A percentile compares a stretch with the other conserved stretches of the same genome.
Evolutionary conservation across 441 rosid genomes (phyloP).

Genomic region (Heliophila coronopifolia): DNA sequence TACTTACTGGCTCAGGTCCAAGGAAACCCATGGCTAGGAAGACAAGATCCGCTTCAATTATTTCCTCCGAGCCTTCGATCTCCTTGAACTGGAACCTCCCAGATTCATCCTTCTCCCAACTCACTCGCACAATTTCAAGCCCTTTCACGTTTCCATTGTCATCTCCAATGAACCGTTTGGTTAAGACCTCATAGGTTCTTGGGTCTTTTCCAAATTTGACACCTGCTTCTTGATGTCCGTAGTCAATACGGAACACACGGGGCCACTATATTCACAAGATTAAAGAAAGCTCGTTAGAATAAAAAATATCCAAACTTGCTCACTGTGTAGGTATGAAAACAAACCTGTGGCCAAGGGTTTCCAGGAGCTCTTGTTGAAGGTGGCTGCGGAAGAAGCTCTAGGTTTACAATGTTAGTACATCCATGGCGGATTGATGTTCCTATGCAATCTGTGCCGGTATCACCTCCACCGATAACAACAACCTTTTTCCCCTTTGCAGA

Average conservation of each 20-base stretch:
- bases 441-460: constrained; percentile 99
- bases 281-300: background rate
- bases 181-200: constrained; percentile 82
- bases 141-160: constrained; percentile 79
- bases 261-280: constrained; percentile 73
- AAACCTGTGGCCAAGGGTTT: constrained; percentile 99
- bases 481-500: constrained; percentile 89
- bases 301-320: background rate
- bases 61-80: constrained; percentile 79
- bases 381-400: constrained; percentile 95
- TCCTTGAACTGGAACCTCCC: constrained; percentile 90
- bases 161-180: constrained; percentile 90
- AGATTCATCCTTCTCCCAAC: constrained; percentile 87
- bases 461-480: constrained; percentile 99
- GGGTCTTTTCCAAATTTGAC: constrained; percentile 92
- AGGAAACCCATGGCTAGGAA: constrained; percentile 98
- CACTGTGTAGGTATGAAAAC: too few species aligned
- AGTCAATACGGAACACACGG: constrained; percentile 84
- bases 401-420: constrained; percentile 65
- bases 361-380: constrained; percentile 85
- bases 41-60: constrained; percentile 82
- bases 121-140: constrained; percentile 65
- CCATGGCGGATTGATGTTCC: constrained; percentile 99
- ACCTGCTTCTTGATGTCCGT: constrained; percentile 97
- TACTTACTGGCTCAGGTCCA: constrained; percentile 88